A percentile compares a stretch with the other conserved stretches of the same genome.
Evolutionary conservation across 2,329 filamentous ascomycete species (phyloP).

Genomic region (Fusarium longipes): DNA sequence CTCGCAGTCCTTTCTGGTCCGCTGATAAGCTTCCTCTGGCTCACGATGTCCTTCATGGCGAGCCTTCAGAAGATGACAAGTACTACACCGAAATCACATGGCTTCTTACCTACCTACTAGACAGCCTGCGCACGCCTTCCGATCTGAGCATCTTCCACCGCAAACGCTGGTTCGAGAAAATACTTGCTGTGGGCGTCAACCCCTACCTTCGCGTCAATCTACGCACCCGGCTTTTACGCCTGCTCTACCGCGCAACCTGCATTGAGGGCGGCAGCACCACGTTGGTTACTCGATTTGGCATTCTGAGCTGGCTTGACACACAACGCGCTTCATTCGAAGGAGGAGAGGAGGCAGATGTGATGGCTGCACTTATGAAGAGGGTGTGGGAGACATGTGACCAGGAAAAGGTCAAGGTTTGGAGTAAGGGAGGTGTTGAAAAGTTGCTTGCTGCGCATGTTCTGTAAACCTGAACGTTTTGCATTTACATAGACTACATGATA

Average conservation of each 20-base stretch:
- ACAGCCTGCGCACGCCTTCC: constrained; percentile 67
- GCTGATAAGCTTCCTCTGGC: constrained; percentile 78
- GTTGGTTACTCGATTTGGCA: constrained; percentile 80
- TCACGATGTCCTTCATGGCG: constrained; percentile 69
- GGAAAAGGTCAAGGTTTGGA: constrained; percentile 75
- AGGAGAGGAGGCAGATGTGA: constrained; percentile 59
- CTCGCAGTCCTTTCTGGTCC: constrained; percentile 80
- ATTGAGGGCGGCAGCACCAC: constrained; percentile 81
- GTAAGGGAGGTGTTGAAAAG: constrained; percentile 59
- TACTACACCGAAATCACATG: constrained; percentile 80
- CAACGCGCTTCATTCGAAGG: constrained; percentile 60
- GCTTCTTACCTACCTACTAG: constrained; percentile 77
- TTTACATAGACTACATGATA: constrained; percentile 22
- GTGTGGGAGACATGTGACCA: constrained; percentile 75
- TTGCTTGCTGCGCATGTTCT: constrained; percentile 38
- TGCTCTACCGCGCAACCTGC: constrained; percentile 74
- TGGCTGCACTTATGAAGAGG: constrained; percentile 66
- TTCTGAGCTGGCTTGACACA: constrained; percentile 79
- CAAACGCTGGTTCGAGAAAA: constrained; percentile 77
- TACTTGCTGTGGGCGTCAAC: constrained; percentile 76
- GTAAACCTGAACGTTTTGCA: constrained; percentile 4
- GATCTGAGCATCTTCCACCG: constrained; percentile 72
- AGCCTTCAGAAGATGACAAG: constrained; percentile 77
- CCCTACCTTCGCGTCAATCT: constrained; percentile 70
- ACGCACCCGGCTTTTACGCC: constrained; percentile 67